These are phyloP conservation scores for Neopestalotiopsis clavispora DNA, from an alignment of 2,329 filamentous ascomycete genomes.

Conservation along the genomic window DNA sequence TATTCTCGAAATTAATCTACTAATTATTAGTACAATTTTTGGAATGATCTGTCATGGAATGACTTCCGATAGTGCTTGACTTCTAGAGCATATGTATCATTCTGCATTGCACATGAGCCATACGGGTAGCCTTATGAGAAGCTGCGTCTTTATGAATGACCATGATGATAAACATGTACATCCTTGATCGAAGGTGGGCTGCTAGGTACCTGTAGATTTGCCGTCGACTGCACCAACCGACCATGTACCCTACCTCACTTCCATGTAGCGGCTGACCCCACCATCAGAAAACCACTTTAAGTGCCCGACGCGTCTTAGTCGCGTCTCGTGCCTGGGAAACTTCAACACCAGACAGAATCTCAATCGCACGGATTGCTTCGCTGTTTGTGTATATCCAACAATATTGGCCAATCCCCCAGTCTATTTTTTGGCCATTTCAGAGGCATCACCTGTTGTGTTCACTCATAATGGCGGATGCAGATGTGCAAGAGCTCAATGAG, in stretches of 20 bases:
- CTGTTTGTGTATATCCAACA: background rate
- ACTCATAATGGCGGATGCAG: slow-evolving; percentile 43
- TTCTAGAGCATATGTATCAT: too few relatives aligned
- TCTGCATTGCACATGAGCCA: too few relatives aligned
- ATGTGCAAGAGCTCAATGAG: slow-evolving; percentile 47
- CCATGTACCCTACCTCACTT: background rate
- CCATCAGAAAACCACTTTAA: slow-evolving; percentile 19
- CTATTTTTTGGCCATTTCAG: background rate
- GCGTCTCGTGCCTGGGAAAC: slow-evolving; percentile 17
- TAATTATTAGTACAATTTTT: too few relatives aligned
- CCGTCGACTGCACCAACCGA: background rate
- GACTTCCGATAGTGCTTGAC: too few relatives aligned
- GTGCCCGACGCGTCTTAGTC: slow-evolving; percentile 18
- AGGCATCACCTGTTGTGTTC: background rate
- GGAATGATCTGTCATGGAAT: too few relatives aligned
- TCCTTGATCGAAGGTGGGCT: too few relatives aligned
- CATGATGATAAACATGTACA: too few relatives aligned
- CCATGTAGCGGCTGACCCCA: background rate
- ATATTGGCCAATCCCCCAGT: too few relatives aligned
- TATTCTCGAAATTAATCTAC: too few relatives aligned
- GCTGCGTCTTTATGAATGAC: too few relatives aligned
- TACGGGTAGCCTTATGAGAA: too few relatives aligned
- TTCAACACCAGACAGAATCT: background rate
- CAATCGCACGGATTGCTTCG: background rate
- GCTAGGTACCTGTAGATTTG: too few relatives aligned